Evolutionary conservation across 441 rosid species (phyloP), one percentile per base, ranked within the genome.

Genomic region (Sinapis alba): DNA sequence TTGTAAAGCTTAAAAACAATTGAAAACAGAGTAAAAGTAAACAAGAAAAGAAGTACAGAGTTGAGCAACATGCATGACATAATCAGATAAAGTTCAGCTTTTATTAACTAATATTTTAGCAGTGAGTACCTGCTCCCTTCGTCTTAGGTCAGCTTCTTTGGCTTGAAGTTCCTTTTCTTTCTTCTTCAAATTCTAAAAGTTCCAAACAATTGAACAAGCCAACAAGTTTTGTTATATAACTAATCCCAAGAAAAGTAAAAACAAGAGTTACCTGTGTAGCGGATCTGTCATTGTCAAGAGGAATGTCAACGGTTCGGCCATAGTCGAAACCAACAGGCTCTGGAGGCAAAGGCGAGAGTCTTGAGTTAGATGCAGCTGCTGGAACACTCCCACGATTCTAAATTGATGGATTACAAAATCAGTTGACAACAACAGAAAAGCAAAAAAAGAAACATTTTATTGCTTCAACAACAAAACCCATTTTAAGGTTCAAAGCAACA

Each of bases 271-370:
- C 81, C 79, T 75, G 78, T 81, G 58, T 69, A 50, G 51, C 76
- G 50, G 80, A 68, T 71, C 85, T 72, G 56, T 76, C 84, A 36
- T 69, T 51, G 76, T 86, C 95, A 68, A 93, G 91, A 50, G 98
- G 98, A 83, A 93, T 90, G 82, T 93, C 92, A 73, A 90, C 80
- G 1, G 92, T 91, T 9, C 81, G 88, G 68, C 87, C 89, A 73
- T 86, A 92, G 75, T 71, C 74, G 60, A 89, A 93, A 78, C 84
- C 97, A 21, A 82, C 91, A 69, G 97, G 94, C 71, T 90, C 96
- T n/a, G 84, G 92, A 76, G 96, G 93, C 73, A 92, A 90, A n/a
- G 96, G 94, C 12, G 96, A 89, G 51, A 89, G 90, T 81, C 94
- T 93, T 0, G 95, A 90, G 78, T 89, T 87, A 62, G 94, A 54